Evolutionary conservation across 257 asterid genomes (phyloP).

Genomic region (Solanum lycopersicoides): DNA sequence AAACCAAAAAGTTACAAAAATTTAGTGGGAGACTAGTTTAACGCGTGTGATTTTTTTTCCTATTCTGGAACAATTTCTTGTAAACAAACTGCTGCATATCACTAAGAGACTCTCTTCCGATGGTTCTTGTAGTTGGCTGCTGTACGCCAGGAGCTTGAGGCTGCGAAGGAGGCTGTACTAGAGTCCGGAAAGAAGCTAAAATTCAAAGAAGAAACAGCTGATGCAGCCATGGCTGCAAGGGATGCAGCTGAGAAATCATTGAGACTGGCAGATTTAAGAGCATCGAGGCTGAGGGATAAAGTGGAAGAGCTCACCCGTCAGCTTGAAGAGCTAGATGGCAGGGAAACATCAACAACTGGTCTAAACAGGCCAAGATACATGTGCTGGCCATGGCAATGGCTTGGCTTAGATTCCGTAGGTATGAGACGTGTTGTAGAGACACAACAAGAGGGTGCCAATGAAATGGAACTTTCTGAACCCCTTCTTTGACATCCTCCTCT

Average conservation of each 20-base stretch:
- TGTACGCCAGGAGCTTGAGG: slow-evolving; percentile 72
- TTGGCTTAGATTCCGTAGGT: slow-evolving; percentile 75
- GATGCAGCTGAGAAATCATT: slow-evolving; percentile 94
- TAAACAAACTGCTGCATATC: background rate
- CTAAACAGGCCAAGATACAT: slow-evolving; percentile 58
- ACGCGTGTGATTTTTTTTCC: background rate
- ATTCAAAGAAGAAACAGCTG: slow-evolving; percentile 90
- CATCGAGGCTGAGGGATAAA: slow-evolving; percentile 79
- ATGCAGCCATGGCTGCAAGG: slow-evolving; percentile 96
- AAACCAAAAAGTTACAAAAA: background rate
- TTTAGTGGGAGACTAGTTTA: background rate
- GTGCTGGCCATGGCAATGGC: slow-evolving; percentile 99
- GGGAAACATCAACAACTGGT: slow-evolving; percentile 43
- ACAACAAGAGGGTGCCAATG: slow-evolving; percentile 49
- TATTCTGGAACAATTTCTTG: background rate
- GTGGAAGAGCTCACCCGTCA: slow-evolving; percentile 86
- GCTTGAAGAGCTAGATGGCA: slow-evolving; percentile 68
- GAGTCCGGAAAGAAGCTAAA: slow-evolving; percentile 81
- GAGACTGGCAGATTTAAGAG: slow-evolving; percentile 80
- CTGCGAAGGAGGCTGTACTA: slow-evolving; percentile 58
- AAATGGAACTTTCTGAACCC: slow-evolving; percentile 99
- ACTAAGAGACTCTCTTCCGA: background rate
- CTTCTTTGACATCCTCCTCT: slow-evolving; percentile 34
- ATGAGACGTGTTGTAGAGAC: slow-evolving; percentile 29
- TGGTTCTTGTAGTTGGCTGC: slow-evolving; percentile 53